Conservation (phyloP, 2,329 filamentous ascomycete species). For the Arthrobotrys conoides region DNA sequence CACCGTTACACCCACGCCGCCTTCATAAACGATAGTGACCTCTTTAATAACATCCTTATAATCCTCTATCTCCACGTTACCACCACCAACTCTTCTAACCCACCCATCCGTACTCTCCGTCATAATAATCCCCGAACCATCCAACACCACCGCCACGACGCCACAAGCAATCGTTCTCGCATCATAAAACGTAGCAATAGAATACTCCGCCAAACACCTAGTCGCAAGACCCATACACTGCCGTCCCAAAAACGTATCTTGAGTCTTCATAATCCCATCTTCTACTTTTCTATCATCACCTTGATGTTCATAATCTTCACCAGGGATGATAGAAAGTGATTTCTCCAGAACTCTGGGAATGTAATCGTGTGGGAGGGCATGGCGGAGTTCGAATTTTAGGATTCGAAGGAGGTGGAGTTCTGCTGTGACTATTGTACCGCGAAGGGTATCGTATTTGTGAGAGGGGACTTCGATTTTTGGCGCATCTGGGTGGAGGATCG, state of each 20-base stretch:
- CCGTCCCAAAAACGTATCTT: constrained; percentile 64
- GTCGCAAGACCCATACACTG: constrained; percentile 61
- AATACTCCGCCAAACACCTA: constrained; percentile 64
- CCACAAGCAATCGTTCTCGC: constrained; percentile 65
- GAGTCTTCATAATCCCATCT: constrained; percentile 63
- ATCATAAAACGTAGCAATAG: constrained; percentile 65
- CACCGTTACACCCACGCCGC: constrained; percentile 9
- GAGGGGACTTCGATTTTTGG: constrained; percentile 65
- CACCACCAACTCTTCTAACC: constrained; percentile 61
- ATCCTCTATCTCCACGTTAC: constrained; percentile 62
- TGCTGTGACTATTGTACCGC: constrained; percentile 65
- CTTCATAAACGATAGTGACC: constrained; percentile 57
- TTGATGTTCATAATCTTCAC: constrained; percentile 49
- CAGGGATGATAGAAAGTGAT: constrained; percentile 60
- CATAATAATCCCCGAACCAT: constrained; percentile 61
- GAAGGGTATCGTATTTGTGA: constrained; percentile 65
- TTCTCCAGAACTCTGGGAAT: constrained; percentile 64
- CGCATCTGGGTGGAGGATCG: constrained; percentile 63
- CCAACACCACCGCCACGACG: constrained; percentile 63
- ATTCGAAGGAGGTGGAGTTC: constrained; percentile 66
- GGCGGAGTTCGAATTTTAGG: constrained; percentile 65
- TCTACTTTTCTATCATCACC: constrained; percentile 62
- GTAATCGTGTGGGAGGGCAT: constrained; percentile 65
- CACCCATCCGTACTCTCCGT: constrained; percentile 46
- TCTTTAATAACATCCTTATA: constrained; percentile 63